Evolutionary conservation across 2,329 filamentous ascomycete species (phyloP).

Genomic region (Botryosphaeria agaves): DNA sequence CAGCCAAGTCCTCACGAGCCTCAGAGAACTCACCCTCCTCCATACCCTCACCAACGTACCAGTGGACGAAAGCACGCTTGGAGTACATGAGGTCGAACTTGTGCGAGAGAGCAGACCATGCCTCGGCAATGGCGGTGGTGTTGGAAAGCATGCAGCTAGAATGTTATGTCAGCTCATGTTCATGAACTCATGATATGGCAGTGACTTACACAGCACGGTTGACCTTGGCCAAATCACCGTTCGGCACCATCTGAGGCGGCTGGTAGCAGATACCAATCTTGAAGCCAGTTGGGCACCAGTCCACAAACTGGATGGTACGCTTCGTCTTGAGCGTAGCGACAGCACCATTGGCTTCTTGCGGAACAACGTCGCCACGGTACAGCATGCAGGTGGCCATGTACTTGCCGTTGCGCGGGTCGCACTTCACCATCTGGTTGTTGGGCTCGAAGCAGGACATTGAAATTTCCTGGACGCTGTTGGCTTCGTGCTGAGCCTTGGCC

Average conservation of each 20-base stretch:
- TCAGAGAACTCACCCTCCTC: conserved; percentile 99
- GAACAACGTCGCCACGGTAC: conserved; percentile 96
- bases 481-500: conserved; percentile 90
- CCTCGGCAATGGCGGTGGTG: conserved; percentile 96
- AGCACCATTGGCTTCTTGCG: conserved; percentile 83
- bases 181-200: too few relatives aligned
- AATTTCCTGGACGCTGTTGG: conserved; percentile 97
- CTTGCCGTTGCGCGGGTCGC: conserved; percentile 95
- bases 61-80: conserved; percentile 99
- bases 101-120: conserved; percentile 87
- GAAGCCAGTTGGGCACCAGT: conserved; percentile 99
- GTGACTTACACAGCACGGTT: conserved; percentile 92
- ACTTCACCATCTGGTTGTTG: conserved; percentile 99
- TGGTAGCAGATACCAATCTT: conserved; percentile 99
- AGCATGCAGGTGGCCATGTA: conserved; percentile 99
- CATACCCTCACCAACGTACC: conserved; percentile 99
- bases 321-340: conserved; percentile 98
- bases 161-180: conserved; percentile 8
- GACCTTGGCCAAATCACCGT: conserved; percentile 94
- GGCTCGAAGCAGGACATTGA: conserved; percentile 99
- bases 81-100: conserved; percentile 99
- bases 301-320: conserved; percentile 97
- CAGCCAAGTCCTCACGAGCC: conserved; percentile 94
- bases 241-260: conserved; percentile 86
- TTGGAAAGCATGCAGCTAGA: conserved; percentile 91